phyloP scores from a whole-genome alignment of 1,139 yeast species.

The Torulaspora globosa region DNA sequence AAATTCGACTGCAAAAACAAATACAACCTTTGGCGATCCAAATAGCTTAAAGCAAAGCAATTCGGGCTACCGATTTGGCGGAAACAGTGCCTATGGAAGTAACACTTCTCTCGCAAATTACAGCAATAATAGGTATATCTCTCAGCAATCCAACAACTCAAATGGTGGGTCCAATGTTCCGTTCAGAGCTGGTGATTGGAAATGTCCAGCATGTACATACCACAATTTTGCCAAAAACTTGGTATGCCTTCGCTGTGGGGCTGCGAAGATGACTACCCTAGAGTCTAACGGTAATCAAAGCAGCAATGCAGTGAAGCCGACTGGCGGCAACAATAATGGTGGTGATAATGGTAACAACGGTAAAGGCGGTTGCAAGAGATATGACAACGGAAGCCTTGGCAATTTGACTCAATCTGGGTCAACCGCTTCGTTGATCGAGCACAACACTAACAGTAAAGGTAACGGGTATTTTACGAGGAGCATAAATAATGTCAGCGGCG shows the following conservation, averaged over 20 bases:
- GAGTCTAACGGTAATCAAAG: slow-evolving; percentile 7
- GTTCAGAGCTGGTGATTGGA: slow-evolving; percentile 97
- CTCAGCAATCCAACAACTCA: slow-evolving; percentile 16
- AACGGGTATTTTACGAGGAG: slow-evolving; percentile 10
- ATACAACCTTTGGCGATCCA: slow-evolving; percentile 1
- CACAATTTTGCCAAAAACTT: slow-evolving; percentile 93
- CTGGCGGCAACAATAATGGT: slow-evolving; percentile 4
- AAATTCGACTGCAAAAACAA: neutral
- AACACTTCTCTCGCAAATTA: slow-evolving; percentile 12
- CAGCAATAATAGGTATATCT: slow-evolving; percentile 16
- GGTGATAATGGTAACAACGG: slow-evolving; percentile 7
- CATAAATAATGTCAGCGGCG: slow-evolving; percentile 6
- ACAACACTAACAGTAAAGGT: slow-evolving; percentile 6
- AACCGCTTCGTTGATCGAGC: slow-evolving; percentile 10
- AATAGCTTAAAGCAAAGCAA: slow-evolving; percentile 6
- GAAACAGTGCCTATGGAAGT: slow-evolving; percentile 16
- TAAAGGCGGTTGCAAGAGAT: slow-evolving; percentile 9
- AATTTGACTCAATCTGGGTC: slow-evolving; percentile 14
- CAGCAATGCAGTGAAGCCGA: slow-evolving; percentile 5
- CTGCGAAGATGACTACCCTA: slow-evolving; percentile 45
- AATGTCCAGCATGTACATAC: slow-evolving; percentile 75
- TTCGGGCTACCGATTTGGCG: slow-evolving; percentile 7
- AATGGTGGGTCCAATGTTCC: slow-evolving; percentile 54
- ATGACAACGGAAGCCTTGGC: slow-evolving; percentile 10
- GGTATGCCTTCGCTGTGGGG: slow-evolving; percentile 83